Base-by-base conservation (phyloP, 2,329 filamentous ascomycete species). In the Penicillium polonicum region DNA sequence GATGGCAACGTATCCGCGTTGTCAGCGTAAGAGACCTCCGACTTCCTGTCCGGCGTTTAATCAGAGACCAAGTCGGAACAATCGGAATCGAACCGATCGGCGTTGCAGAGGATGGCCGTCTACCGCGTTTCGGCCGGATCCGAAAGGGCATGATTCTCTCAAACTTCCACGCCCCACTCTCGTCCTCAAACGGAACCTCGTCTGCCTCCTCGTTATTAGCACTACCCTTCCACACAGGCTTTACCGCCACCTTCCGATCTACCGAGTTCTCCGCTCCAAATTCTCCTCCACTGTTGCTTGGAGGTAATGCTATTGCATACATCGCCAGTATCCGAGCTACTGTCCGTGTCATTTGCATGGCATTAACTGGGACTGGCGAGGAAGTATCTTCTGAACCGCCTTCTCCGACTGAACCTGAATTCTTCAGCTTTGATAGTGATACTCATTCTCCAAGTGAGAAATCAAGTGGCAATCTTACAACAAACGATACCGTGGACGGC, bases 21-120 rank as follows among this genome's bases (percentile, higher is more conserved):
- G 87, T 90, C 44, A 97, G 92, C 66, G 87, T 97, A 43, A 88
- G 93, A 23, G 96, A 96, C 65, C 80, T 99, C 9, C 86, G 93
- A 5, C 80, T 97, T 3, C 91, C 93, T 0, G 92, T 97, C 0
- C 85, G 86, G 46, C 85, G 83, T 0, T 81, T 97, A 8, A 82
- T 87, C 50, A 82, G 87, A 17, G 91, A 91, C 10, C 93, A 99
- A 74, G 92, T 93, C 6, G 94, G 93, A 0, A 97, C 92, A 0
- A 83, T 99, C 53, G 93, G 92, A 0, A 79, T 97, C 50, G 82
- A 88, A 55, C 67, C 68, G 10, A 60, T 73, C 19, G 52, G 59
- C 5, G 56, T 60, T 21, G 48, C 60, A 4, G 62, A 67, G 3
- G 62, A 68, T 33, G 65, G 67, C 8, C 60, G 62, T 38, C 43